Base-by-base conservation (phyloP, 1,284 basidiomycete genomes). In the Trichosporon coremiiforme region DNA sequence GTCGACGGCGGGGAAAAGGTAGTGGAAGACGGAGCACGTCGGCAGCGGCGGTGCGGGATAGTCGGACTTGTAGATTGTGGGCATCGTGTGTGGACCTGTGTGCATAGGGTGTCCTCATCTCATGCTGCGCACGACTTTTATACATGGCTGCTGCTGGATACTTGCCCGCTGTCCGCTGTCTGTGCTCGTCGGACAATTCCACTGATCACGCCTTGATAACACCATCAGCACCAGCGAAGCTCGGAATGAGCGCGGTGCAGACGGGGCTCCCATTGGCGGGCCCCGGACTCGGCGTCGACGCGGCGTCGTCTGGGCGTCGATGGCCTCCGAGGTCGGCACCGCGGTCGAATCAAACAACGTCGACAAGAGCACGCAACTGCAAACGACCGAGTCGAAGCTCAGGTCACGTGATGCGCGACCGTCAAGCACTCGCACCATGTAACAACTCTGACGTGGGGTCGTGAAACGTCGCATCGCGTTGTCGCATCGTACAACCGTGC, bases 1-100 rank as follows among this genome's bases (percentile, higher is more conserved):
- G 35, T 50, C 50, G 25, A 33, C 53, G 15, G 41, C 36, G 9
- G 71, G 72, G 50, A 71, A 69, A 29, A 73, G 70, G 66, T 69
- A 70, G 41, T 70, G 55, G 64, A 71, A 73, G 5, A 73, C 22
- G 29, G 64, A 45, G 25, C 53, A 36, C 60, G 57, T 55, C 10
- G 71, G 68, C 45, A 72, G 68, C 38, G 64, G 66, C 29, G 71
- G 68, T n/a, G 25, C 45, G 9, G 71, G 66, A 17, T 68, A 64
- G 64, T 69, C 68, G 6, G 66, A 67, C 55, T 68, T 68, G 60
- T 65, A 72, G 57, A 72, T 69, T 66, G 66, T 71, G 12, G 33
- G 57, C 57, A 33, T 33, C 29, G 57, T 53, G 47, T 53, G 9
- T 60, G 57, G n/a, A n/a, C 29, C 57, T 3, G n/a, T n/a, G 36